Evolutionary conservation across 345 rosid genomes (phyloP).

Genomic region (Brassica juncea): DNA sequence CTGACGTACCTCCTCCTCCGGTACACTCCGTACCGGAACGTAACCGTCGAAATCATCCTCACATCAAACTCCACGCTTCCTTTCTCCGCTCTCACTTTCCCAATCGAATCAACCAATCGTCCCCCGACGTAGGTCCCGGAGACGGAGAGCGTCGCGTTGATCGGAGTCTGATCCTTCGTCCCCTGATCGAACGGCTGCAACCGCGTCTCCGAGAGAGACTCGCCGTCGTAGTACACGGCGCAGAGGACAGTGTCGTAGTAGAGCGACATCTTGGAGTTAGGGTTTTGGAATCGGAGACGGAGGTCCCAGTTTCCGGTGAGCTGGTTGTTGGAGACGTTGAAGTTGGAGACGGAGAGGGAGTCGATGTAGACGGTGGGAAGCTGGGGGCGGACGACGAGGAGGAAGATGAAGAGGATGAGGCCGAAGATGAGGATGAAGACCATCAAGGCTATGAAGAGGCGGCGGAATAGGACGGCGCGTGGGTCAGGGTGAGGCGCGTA

Average conservation of each 20-base stretch:
- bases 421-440: constrained; percentile 47
- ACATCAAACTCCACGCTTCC: constrained; percentile 57
- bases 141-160: constrained; percentile 44
- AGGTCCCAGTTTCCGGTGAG: constrained; percentile 64
- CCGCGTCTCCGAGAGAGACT: constrained; percentile 45
- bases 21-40: constrained; percentile 51
- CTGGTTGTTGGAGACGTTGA: constrained; percentile 46
- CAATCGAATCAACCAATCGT: constrained; percentile 35
- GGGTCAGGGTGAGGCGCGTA: constrained; percentile 45
- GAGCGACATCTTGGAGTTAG: constrained; percentile 69
- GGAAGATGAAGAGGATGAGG: constrained; percentile 51
- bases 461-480: constrained; percentile 54
- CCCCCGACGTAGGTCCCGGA: constrained; percentile 47
- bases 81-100: constrained; percentile 34
- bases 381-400: constrained; percentile 74
- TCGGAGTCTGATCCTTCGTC: constrained; percentile 44
- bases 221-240: constrained; percentile 32
- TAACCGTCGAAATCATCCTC: constrained; percentile 45
- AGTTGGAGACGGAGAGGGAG: constrained; percentile 60
- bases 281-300: constrained; percentile 53
- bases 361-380: constrained; percentile 52
- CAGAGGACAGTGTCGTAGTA: constrained; percentile 42
- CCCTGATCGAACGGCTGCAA: constrained; percentile 66
- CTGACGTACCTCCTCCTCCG: constrained; percentile 50
- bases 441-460: constrained; percentile 40